Evolutionary conservation across 148 eudicot genomes (phyloP).

Genomic region (Bassia scoparia): DNA sequence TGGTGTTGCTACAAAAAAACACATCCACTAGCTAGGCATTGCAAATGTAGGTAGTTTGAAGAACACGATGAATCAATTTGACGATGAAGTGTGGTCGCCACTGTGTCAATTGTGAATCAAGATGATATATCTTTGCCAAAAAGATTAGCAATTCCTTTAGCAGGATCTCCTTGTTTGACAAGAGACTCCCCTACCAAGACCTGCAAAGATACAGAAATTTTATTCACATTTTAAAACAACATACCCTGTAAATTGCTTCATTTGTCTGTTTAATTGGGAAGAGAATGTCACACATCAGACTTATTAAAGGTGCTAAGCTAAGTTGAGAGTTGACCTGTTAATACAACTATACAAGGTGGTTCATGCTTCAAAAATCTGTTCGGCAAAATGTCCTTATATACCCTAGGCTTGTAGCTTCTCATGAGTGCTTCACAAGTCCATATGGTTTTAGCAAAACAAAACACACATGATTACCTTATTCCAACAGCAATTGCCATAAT

Average conservation of each 20-base stretch:
- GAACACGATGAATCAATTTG: not conserved
- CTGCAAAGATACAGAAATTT: conserved; percentile 34
- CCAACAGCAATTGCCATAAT: not conserved
- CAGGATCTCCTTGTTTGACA: conserved; percentile 71
- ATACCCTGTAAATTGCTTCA: not conserved
- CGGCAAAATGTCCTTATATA: not conserved
- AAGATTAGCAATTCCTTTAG: conserved; percentile 60
- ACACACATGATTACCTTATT: not conserved
- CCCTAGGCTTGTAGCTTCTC: not conserved
- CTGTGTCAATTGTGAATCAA: conserved; percentile 19
- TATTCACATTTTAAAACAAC: not conserved
- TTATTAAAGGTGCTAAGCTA: too few relatives aligned
- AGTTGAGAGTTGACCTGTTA: too few relatives aligned
- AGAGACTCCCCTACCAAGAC: conserved; percentile 94
- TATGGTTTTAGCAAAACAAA: not conserved
- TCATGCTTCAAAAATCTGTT: not conserved
- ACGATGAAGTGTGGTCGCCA: not conserved
- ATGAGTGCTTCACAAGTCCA: not conserved
- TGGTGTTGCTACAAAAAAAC: not conserved
- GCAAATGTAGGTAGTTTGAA: not conserved
- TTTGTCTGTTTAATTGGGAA: not conserved
- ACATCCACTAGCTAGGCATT: not conserved
- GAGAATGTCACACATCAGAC: too few relatives aligned
- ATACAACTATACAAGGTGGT: not conserved
- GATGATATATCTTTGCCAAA: conserved; percentile 69